Evolutionary conservation across 2,329 filamentous ascomycete species (phyloP), one percentile per base, ranked within the genome.

Genomic region (Hymenoscyphus fructigenus): DNA sequence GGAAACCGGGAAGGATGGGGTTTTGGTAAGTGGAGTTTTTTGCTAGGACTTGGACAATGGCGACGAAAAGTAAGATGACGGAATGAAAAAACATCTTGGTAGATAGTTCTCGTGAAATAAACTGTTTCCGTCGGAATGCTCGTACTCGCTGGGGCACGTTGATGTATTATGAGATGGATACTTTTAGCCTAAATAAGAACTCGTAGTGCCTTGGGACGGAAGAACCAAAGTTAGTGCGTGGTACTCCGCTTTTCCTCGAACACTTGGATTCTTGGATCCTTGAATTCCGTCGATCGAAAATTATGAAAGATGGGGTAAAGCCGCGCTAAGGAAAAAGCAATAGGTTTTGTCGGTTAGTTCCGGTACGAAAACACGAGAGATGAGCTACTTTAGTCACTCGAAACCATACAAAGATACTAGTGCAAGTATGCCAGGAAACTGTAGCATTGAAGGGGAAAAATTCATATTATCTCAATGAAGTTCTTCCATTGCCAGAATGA

Each of bases 1-100:
- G 74, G 58, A 76, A 81, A 10, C 79, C 79, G 5, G 79, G 77
- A 2, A 82, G 69, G 20, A 81, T 76, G 0, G 80, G 79, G 67
- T 82, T 82, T 38, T 65, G 56, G 64, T 65, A 65, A 0, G 64
- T 65, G n/a, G 64, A 59, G 28, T 65, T 65, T 15, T 59, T 38
- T 15, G 36, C 64, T 3, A 60, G 26, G 15, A 57, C 29, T 28
- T 28, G 23, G 23, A 41, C 0, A 9, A 32, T 32, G 12, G 62
- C 17, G 36, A 32, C 15, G 15, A 36, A 41, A 41, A 65, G 12
- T 7, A 55, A 17, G 10, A 36, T 38, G 5, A 59, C n/a, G 20
- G 15, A 62, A 12, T 44, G n/a, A 41, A 41, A 29, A 38, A 58
- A 47, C 63, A 65, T 65, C 23, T 47, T 23, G 17, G 3, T 7